Evolutionary conservation across 768 basidiomycete genomes (phyloP).

Genomic region (Floccularia luteovirens): DNA sequence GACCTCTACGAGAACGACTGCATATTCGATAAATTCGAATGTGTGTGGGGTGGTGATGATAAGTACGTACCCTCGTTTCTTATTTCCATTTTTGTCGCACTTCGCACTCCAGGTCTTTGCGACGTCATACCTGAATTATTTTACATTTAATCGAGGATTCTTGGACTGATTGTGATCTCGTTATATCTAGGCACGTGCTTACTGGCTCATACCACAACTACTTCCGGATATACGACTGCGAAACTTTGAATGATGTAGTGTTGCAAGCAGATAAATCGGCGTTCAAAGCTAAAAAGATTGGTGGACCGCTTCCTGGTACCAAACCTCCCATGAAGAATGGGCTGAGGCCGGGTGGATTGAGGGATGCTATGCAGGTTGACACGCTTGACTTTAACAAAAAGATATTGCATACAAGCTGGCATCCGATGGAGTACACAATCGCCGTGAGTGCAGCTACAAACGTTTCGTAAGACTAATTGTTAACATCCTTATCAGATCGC

Average conservation of each 20-base stretch:
- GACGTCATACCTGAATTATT: constrained; percentile 12
- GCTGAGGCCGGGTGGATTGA: constrained; percentile 57
- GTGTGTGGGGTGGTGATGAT: constrained; percentile 95
- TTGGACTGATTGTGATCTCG: constrained; percentile 5
- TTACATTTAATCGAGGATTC: constrained; percentile 11
- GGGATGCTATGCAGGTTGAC: constrained; percentile 84
- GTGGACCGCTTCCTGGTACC: constrained; percentile 70
- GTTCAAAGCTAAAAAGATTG: constrained; percentile 99
- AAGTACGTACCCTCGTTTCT: constrained; percentile 49
- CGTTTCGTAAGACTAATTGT: background rate
- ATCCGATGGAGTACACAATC: constrained; percentile 97
- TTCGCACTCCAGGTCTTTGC: constrained; percentile 4
- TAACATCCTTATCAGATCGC: constrained; percentile 56
- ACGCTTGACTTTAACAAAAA: constrained; percentile 95
- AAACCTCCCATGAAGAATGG: constrained; percentile 73
- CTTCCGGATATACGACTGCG: constrained; percentile 98
- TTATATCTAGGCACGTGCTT: constrained; percentile 71
- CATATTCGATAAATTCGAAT: constrained; percentile 99
- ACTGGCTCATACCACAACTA: constrained; percentile 99
- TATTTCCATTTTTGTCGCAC: constrained; percentile 13
- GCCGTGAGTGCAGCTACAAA: constrained; percentile 58
- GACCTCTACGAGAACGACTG: constrained; percentile 99
- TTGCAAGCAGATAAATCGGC: constrained; percentile 98
- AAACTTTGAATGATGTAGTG: constrained; percentile 81
- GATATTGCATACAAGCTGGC: constrained; percentile 95